Base-by-base conservation (phyloP, 176 grass and related monocot species). In the Cocos nucifera region DNA sequence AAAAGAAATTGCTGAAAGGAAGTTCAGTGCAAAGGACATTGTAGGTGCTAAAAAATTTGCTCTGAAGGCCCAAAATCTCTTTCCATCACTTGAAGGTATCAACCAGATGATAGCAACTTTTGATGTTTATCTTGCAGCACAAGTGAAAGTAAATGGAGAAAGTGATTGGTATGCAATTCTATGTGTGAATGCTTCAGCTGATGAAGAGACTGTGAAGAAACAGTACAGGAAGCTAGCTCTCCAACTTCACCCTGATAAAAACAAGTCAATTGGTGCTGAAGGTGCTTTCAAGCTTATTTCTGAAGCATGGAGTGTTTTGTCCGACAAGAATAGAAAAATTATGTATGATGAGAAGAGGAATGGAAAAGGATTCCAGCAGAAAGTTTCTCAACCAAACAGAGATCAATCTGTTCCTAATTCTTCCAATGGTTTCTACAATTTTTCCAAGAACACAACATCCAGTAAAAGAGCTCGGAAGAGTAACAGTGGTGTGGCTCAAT, bases 101-200 rank as follows among this genome's bases (percentile, higher is more conserved):
- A 69, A 60, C 54, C 89, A 95, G 76, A 80, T 95, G 78, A 57
- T 95, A 17, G 59, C 81, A 0, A 88, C 84, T 4, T 71, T 95
- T 5, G 78, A 88, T 19, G 78, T 88, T 84, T 80, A 82, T 56
- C 71, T 73, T 58, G 83, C 89, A 16, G 74, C 81, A 7, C 71
- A 88, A 60, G 75, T 29, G 1, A 80, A 81, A 55, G 64, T 82
- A 22, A 80, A 78, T 29, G 84, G 80, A 9, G 84, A 95, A 57
- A 84, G 20, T 8, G 89, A 88, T 48, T 95, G 89, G 89, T 94
- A 94, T 63, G 67, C 69, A 2, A 84, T 95, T 67, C 61, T 95
- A 4, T 73, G 57, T 8, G 77, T 85, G 0, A 25, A 17, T 60
- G 30, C 50, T 54, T 70, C 15, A 54, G 75, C 82, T 17, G 82